A percentile compares a stretch with the other conserved stretches of the same genome.
Evolutionary conservation across 1,284 basidiomycete genomes (phyloP).

Genomic region (Peniophora sp.): DNA sequence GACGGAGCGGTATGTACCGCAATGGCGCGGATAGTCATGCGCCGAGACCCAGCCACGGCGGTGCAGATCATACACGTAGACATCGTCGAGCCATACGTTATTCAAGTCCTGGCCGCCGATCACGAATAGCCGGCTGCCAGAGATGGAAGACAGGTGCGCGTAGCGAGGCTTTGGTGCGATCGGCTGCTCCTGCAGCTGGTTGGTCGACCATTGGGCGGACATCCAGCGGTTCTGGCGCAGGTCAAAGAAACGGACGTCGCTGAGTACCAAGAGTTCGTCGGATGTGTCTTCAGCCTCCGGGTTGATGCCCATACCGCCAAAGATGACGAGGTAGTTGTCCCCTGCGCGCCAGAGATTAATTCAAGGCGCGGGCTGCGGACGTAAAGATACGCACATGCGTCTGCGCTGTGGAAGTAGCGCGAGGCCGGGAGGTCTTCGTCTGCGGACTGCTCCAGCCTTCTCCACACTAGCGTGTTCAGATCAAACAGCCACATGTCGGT

Average conservation of each 20-base stretch:
- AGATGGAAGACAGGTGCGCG: conserved; percentile 83
- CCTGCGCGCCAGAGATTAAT: conserved; percentile 34
- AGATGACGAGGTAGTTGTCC: conserved; percentile 83
- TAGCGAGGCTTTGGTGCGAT: conserved; percentile 74
- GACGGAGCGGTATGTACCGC: conserved; percentile 88
- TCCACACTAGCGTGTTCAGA: conserved; percentile 73
- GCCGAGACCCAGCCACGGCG: conserved; percentile 70
- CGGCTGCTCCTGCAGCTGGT: conserved; percentile 14
- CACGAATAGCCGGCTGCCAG: conserved; percentile 78
- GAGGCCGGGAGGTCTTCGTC: conserved; percentile 68
- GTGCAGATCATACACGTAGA: conserved; percentile 79
- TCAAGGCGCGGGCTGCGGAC: conserved; percentile 3
- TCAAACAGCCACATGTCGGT: conserved; percentile 85
- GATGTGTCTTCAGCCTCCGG: conserved; percentile 50
- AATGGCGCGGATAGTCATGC: conserved; percentile 79
- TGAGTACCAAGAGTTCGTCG: conserved; percentile 74
- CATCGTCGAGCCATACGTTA: conserved; percentile 88
- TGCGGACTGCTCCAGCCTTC: conserved; percentile 51
- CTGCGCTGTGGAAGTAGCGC: conserved; percentile 88
- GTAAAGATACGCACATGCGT: conserved; percentile 58
- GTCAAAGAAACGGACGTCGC: conserved; percentile 83
- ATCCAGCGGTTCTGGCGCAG: conserved; percentile 67
- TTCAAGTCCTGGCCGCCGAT: conserved; percentile 91
- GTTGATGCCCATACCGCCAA: conserved; percentile 87
- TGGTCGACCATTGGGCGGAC: conserved; percentile 29